Base-by-base conservation (phyloP, 352 stramenopile species). In the Phytopythium aichiense region DNA sequence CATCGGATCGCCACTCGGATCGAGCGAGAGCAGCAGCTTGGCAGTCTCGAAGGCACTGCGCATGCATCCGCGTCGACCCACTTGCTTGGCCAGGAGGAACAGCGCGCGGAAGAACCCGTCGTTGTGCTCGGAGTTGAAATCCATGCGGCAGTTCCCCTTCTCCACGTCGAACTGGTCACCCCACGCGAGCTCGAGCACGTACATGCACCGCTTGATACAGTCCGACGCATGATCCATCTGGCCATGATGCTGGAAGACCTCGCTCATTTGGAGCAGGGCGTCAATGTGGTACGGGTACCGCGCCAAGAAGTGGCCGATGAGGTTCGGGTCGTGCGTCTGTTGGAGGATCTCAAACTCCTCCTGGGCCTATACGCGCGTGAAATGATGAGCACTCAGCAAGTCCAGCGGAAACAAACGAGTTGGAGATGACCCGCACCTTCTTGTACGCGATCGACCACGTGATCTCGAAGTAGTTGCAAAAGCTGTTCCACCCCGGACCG, bases 371-470 rank as follows among this genome's bases (percentile, higher is more conserved):
- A 56, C 18, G 15, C 55, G 7, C 12, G 38, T n/a, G 13, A 22
- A 45, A 22, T 8, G 35, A 40, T 40, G 35, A 40, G 35, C 35
- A 40, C 8, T 15, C 6, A 0, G 35, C 35, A 15, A 40, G 35
- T 15, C 35, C 9, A 40, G 35, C 35, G 35, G 35, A 15, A 3
- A 15, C 35, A 15, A 38, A 16, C 8, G 35, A 11, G 3, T 25
- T 11, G 8, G 30, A 58, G 20, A 30, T 18, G 16, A 40, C 4
- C 11, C 60, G 7, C 37, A 89, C 81, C 80, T 95, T 95, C 65
- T 95, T 92, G 76, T 95, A 95, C 45, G 81, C 80, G 50, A 92
- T 91, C 6, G 87, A 95, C 83, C 83, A 92, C 49, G 82, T 88
- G 66, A 95, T 76, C 60, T 95, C 81, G 62, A 89, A 94, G 72